Percentiles rank a stretch among this genome's conserved stretches.
phyloP scores from a whole-genome alignment of 148 eudicot species.

The Fagopyrum tataricum region DNA sequence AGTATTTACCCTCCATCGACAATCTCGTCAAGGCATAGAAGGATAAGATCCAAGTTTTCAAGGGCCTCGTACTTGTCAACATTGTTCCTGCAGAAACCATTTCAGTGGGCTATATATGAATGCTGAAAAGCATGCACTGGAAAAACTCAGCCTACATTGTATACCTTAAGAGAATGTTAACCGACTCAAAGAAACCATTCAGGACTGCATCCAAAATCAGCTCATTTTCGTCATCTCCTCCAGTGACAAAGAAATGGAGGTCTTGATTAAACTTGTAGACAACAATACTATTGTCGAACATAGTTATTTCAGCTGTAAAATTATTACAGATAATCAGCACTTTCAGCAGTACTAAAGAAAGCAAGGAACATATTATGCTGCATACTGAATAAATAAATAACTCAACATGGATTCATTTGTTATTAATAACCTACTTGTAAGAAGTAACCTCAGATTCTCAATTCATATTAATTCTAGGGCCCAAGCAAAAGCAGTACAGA shows the following conservation, averaged over 20 bases:
- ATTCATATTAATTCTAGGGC: neutral
- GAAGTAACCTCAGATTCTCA: neutral
- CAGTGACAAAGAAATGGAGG: conserved; percentile 91
- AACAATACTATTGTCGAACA: conserved; percentile 77
- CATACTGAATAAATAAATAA: neutral
- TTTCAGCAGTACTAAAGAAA: neutral
- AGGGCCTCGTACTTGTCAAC: conserved; percentile 78
- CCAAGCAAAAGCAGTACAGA: neutral
- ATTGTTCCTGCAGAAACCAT: conserved; percentile 41
- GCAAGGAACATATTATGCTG: neutral
- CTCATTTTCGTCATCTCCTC: conserved; percentile 95
- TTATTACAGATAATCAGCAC: conserved; percentile 13
- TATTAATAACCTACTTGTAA: neutral
- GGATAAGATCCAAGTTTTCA: conserved; percentile 79
- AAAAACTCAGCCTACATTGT: neutral
- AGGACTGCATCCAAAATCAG: conserved; percentile 76
- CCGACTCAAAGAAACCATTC: conserved; percentile 87
- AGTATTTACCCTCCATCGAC: conserved; percentile 75
- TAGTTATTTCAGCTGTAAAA: conserved; percentile 72
- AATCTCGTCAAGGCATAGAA: conserved; percentile 83
- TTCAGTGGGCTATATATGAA: neutral
- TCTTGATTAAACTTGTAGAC: conserved; percentile 85
- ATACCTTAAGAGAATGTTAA: conserved; percentile 72
- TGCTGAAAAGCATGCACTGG: neutral
- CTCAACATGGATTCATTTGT: neutral